phyloP scores from a whole-genome alignment of 2,329 filamentous ascomycete species.

The Phialocephala subalpina region DNA sequence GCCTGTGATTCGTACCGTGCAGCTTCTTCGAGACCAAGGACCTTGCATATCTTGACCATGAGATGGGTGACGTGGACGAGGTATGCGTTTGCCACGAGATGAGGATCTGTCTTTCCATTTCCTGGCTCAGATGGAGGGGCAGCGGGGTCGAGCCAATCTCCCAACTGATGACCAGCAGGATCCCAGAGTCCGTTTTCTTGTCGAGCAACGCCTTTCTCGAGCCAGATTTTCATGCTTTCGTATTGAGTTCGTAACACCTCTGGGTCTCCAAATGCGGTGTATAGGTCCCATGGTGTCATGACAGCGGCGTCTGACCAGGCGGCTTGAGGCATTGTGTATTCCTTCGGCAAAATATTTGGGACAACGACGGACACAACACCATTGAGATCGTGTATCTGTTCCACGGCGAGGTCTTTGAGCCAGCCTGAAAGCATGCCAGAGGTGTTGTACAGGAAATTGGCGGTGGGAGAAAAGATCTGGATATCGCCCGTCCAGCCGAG shows the following conservation, averaged over 20 bases:
- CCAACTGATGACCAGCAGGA: slow-evolving; percentile 47
- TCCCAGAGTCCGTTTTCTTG: slow-evolving; percentile 51
- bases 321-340: slow-evolving; percentile 16
- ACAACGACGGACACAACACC: slow-evolving; percentile 19
- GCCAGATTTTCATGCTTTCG: slow-evolving; percentile 25
- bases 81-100: slow-evolving; percentile 56
- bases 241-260: slow-evolving; percentile 15
- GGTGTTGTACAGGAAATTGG: slow-evolving; percentile 51
- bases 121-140: slow-evolving; percentile 51
- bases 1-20: slow-evolving; percentile 36
- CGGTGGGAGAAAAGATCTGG: slow-evolving; percentile 53
- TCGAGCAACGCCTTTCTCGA: slow-evolving; percentile 44
- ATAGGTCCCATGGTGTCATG: slow-evolving; percentile 27
- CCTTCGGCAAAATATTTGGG: slow-evolving; percentile 18
- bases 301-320: slow-evolving; percentile 26
- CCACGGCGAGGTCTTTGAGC: slow-evolving; percentile 48
- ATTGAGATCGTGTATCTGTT: slow-evolving; percentile 20
- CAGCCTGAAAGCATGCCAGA: slow-evolving; percentile 51
- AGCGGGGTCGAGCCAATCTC: slow-evolving; percentile 59
- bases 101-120: slow-evolving; percentile 49
- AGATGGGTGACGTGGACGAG: slow-evolving; percentile 52
- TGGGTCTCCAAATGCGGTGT: slow-evolving; percentile 18
- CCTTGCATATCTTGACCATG: slow-evolving; percentile 46
- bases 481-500: slow-evolving; percentile 58
- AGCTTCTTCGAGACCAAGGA: slow-evolving; percentile 40